A percentile compares a stretch with the other conserved stretches of the same genome.
Conservation (phyloP, 768 basidiomycete genomes). For the Kwoniella bestiolae region DNA sequence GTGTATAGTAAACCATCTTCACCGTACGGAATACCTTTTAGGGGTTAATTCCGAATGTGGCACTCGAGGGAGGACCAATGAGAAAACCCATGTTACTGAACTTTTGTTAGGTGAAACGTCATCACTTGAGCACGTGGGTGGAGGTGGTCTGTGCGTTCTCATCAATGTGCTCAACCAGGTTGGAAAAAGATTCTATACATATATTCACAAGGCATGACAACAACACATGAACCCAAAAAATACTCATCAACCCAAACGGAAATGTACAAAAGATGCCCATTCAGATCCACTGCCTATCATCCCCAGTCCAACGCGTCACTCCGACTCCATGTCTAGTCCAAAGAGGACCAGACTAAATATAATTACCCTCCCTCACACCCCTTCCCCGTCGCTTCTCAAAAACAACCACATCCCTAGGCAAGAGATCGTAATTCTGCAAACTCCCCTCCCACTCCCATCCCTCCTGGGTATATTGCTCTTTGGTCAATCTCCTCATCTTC, state of each 20-base stretch:
- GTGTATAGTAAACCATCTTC: background rate
- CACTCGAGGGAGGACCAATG: slow-evolving; percentile 18
- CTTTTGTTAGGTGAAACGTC: background rate
- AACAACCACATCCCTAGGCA: slow-evolving; percentile 16
- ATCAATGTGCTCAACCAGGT: background rate
- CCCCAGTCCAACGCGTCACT: too few species aligned
- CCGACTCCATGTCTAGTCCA: slow-evolving; percentile 1
- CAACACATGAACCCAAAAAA: background rate
- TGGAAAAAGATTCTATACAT: background rate
- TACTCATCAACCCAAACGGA: too few species aligned
- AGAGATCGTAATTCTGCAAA: background rate
- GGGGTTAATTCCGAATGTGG: slow-evolving; percentile 23
- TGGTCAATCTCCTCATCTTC: slow-evolving; percentile 21
- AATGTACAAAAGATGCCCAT: background rate
- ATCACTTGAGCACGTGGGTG: background rate
- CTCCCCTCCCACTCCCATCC: slow-evolving; percentile 13
- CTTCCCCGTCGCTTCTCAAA: slow-evolving; percentile 21
- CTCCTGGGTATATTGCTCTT: slow-evolving; percentile 32
- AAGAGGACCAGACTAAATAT: slow-evolving; percentile 19
- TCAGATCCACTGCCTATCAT: too few species aligned
- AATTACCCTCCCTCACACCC: slow-evolving; percentile 44
- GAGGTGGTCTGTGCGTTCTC: background rate
- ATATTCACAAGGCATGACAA: background rate
- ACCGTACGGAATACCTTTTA: background rate
- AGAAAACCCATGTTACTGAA: slow-evolving; percentile 17